phyloP scores from a whole-genome alignment of 169 alveolate species.

The Cytauxzoon felis region DNA sequence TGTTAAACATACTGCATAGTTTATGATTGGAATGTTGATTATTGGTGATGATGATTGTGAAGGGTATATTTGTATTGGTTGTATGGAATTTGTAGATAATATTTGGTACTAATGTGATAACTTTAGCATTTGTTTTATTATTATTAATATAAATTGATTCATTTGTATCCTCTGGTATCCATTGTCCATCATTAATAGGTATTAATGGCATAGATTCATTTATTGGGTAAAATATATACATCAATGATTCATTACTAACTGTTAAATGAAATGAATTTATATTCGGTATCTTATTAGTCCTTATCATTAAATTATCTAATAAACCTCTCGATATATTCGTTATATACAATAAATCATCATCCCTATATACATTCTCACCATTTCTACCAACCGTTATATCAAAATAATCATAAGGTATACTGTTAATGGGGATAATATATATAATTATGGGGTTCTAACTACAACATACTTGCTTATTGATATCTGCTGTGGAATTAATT shows the following conservation, averaged over 20 bases:
- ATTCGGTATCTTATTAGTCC: conserved; percentile 40
- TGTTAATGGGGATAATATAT: conserved; percentile 37
- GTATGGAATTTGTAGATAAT: conserved; percentile 40
- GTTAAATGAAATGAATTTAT: conserved; percentile 43
- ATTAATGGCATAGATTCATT: conserved; percentile 43
- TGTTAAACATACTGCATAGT: conserved; percentile 18
- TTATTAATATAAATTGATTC: conserved; percentile 27
- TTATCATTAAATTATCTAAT: conserved; percentile 58
- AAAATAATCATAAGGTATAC: conserved; percentile 63
- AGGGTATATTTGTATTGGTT: conserved; percentile 27
- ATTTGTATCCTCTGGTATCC: conserved; percentile 47
- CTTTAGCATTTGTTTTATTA: conserved; percentile 6
- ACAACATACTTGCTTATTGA: conserved; percentile 61
- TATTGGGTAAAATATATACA: conserved; percentile 63
- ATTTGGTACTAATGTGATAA: conserved; percentile 4
- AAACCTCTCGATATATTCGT: conserved; percentile 63
- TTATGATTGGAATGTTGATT: conserved; percentile 8
- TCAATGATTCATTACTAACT: conserved; percentile 60
- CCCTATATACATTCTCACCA: conserved; percentile 59
- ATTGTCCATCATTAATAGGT: conserved; percentile 43
- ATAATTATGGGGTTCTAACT: no score
- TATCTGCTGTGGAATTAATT: conserved; percentile 39
- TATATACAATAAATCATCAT: conserved; percentile 50
- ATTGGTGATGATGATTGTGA: conserved; percentile 29
- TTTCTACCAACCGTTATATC: conserved; percentile 42